These are phyloP conservation scores for Mastigamoeba balamuthi DNA, from an alignment of 78 protist species.

Conservation along the genomic window DNA sequence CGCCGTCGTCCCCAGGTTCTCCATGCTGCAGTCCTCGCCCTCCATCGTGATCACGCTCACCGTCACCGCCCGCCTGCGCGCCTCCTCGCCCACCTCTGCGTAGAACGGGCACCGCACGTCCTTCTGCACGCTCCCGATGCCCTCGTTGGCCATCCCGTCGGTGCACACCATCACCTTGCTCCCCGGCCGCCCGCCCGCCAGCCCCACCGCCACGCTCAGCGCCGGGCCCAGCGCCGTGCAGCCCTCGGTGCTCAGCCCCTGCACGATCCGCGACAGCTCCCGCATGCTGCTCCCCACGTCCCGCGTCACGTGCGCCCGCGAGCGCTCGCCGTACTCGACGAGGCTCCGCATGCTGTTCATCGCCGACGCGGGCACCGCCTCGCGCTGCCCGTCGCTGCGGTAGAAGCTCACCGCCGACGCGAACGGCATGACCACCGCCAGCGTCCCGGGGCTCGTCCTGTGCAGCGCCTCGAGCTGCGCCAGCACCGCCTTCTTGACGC, in stretches of 20 bases:
- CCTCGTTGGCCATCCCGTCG: conserved; percentile 65
- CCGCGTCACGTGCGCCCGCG: not conserved
- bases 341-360: not conserved
- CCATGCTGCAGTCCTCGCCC: not conserved
- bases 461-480: not conserved
- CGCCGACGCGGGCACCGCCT: not conserved
- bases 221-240: conserved; percentile 74
- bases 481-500: not conserved
- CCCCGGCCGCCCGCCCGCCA: conserved; percentile 12
- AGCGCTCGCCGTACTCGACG: not conserved
- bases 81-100: not conserved
- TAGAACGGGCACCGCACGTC: not conserved
- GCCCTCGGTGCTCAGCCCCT: conserved; percentile 22
- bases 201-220: conserved; percentile 30
- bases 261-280: not conserved
- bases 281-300: not conserved
- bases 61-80: not conserved
- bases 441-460: not conserved
- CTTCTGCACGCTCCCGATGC: conserved; percentile 37
- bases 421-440: not conserved
- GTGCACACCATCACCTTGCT: conserved; percentile 56
- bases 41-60: not conserved
- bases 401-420: not conserved
- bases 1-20: not conserved
- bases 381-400: not conserved